Evolutionary conservation across 2,329 filamentous ascomycete species (phyloP).

Genomic region (Tolypocladium ophioglossoides): DNA sequence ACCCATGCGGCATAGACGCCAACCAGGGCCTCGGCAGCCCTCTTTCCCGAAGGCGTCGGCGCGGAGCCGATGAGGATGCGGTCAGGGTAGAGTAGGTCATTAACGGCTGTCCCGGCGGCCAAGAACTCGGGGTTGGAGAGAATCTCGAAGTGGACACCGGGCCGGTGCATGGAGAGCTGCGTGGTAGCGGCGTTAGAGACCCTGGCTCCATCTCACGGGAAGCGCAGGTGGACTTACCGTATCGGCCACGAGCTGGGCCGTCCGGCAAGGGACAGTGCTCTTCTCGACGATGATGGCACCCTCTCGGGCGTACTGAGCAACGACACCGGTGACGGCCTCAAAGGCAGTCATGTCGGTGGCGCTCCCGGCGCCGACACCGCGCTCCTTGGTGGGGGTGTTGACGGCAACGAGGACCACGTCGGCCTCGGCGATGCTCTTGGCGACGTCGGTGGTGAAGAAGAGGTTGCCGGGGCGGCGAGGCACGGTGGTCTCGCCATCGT

Average conservation of each 20-base stretch:
- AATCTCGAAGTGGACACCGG: conserved; percentile 59
- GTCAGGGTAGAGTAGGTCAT: conserved; percentile 60
- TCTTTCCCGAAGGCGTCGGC: conserved; percentile 45
- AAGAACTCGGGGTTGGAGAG: conserved; percentile 77
- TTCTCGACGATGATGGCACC: conserved; percentile 74
- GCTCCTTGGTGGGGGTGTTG: conserved; percentile 68
- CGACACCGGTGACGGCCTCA: conserved; percentile 56
- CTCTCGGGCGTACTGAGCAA: conserved; percentile 54
- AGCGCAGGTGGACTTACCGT: conserved; percentile 38
- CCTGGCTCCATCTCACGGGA: background rate
- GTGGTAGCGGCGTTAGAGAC: background rate
- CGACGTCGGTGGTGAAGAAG: conserved; percentile 61
- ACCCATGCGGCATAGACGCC: conserved; percentile 65
- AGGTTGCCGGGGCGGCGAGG: conserved; percentile 50
- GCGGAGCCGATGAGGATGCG: conserved; percentile 66
- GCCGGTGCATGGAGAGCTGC: conserved; percentile 48
- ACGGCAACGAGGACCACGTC: conserved; percentile 68
- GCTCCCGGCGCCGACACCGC: conserved; percentile 57
- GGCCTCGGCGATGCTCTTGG: conserved; percentile 50
- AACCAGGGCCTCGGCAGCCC: conserved; percentile 53
- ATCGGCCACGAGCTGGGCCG: conserved; percentile 57
- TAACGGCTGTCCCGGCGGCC: conserved; percentile 65
- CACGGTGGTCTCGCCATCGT: conserved; percentile 22
- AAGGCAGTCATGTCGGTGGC: conserved; percentile 65
- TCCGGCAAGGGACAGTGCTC: conserved; percentile 68